phyloP scores from a whole-genome alignment of 495 filamentous ascomycete genomes.

The Aspergillus hancockii region DNA sequence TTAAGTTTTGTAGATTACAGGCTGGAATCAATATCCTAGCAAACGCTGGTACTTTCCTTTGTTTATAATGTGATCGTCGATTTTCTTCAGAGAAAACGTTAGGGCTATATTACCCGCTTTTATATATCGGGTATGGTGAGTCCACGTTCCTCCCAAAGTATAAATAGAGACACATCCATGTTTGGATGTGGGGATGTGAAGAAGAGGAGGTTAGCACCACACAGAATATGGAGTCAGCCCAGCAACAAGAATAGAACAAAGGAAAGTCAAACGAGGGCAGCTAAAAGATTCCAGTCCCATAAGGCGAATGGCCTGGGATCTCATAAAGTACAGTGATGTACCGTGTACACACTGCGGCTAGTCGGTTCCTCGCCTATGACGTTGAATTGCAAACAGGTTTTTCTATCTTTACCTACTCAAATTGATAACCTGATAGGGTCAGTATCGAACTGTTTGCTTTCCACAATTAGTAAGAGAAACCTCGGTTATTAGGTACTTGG shows the following conservation, averaged over 20 bases:
- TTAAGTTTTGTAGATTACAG: conserved; percentile 27
- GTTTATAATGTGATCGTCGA: conserved; percentile 9
- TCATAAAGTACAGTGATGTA: not conserved
- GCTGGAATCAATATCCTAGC: conserved; percentile 23
- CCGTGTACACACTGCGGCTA: not conserved
- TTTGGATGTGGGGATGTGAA: not conserved
- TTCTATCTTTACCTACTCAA: not conserved
- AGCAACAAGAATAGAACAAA: not conserved
- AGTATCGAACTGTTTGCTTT: not conserved
- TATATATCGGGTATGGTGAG: not conserved
- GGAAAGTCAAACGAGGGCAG: not conserved
- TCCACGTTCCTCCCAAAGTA: not conserved
- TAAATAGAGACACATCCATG: not conserved
- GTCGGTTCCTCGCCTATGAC: not conserved
- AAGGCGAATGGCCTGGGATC: not conserved
- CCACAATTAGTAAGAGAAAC: not conserved
- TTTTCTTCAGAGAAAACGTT: not conserved
- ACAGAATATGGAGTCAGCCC: not conserved
- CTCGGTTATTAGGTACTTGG: not conserved
- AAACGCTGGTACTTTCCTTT: conserved; percentile 23
- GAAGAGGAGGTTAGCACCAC: not conserved
- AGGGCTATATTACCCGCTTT: not conserved
- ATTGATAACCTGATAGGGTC: not conserved
- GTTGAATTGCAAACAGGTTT: conserved; percentile 3
- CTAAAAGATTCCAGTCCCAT: too few species aligned